Percentiles rank a stretch among this genome's conserved stretches.
Conservation (phyloP, 495 filamentous ascomycete genomes). For the Wilcoxina mikolae region DNA sequence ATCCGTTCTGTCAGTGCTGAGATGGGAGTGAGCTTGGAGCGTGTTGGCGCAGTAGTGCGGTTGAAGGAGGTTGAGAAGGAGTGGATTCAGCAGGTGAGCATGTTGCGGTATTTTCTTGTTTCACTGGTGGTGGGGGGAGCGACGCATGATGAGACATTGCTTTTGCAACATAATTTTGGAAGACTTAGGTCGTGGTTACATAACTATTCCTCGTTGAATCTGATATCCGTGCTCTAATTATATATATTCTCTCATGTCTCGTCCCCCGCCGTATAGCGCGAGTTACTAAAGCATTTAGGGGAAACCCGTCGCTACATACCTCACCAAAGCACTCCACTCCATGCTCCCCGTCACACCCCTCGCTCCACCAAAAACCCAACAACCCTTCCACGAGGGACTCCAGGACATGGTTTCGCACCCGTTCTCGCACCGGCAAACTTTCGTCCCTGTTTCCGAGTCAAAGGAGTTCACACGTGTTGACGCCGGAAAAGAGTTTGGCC, state of each 20-base stretch:
- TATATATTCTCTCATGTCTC: too few relatives aligned
- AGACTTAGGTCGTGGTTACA: slow-evolving; percentile 75
- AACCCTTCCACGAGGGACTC: slow-evolving; percentile 57
- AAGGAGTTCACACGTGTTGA: slow-evolving; percentile 76
- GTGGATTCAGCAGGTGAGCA: slow-evolving; percentile 54
- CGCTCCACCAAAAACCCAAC: slow-evolving; percentile 5
- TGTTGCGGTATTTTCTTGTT: too few relatives aligned
- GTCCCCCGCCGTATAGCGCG: too few relatives aligned
- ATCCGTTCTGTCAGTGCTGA: slow-evolving; percentile 66
- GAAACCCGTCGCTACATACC: slow-evolving; percentile 60
- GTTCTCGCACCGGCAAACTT: slow-evolving; percentile 66
- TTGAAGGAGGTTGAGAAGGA: slow-evolving; percentile 76
- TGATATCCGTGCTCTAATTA: slow-evolving; percentile 36
- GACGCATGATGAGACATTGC: too few relatives aligned
- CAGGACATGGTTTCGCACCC: slow-evolving; percentile 81
- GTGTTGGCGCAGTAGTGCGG: slow-evolving; percentile 77
- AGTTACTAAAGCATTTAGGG: slow-evolving; percentile 39
- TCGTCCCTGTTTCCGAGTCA: slow-evolving; percentile 80
- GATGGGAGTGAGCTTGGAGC: slow-evolving; percentile 63
- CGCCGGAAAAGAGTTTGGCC: slow-evolving; percentile 71
- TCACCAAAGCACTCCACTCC: slow-evolving; percentile 54
- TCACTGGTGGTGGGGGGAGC: too few relatives aligned
- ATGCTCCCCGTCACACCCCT: slow-evolving; percentile 59
- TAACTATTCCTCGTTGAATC: slow-evolving; percentile 30
- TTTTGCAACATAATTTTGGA: slow-evolving; percentile 99